A percentile compares a stretch with the other conserved stretches of the same genome.
phyloP scores from a whole-genome alignment of 495 filamentous ascomycete genomes.

The Cercophora scortea region DNA sequence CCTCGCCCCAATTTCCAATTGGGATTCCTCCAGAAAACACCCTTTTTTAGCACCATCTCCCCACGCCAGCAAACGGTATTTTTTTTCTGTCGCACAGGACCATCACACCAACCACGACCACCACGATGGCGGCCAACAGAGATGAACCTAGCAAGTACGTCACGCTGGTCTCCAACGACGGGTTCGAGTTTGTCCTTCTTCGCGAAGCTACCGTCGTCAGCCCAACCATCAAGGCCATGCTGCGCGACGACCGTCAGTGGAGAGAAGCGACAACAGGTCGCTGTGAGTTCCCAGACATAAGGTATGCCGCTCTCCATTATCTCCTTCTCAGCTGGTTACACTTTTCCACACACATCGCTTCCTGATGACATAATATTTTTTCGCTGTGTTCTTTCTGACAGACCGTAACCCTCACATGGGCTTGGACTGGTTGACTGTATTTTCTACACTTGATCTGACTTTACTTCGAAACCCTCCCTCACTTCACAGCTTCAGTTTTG shows the following conservation, averaged over 20 bases:
- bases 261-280: conserved; percentile 57
- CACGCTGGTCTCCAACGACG: conserved; percentile 79
- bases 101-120: neutral
- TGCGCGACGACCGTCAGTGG: conserved; percentile 63
- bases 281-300: conserved; percentile 64
- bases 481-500: neutral
- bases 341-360: conserved; percentile 4
- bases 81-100: neutral
- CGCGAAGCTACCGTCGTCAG: conserved; percentile 69
- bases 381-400: conserved; percentile 36
- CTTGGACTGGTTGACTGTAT: conserved; percentile 36
- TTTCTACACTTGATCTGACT: conserved; percentile 56
- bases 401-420: conserved; percentile 6
- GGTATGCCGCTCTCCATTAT: conserved; percentile 39
- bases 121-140: conserved; percentile 7
- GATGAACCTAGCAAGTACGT: conserved; percentile 53
- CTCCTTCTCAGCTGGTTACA: neutral
- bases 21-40: too few relatives aligned
- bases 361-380: conserved; percentile 34
- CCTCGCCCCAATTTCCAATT: too few relatives aligned
- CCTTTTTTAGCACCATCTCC: too few relatives aligned
- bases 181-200: conserved; percentile 79
- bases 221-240: conserved; percentile 73
- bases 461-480: neutral
- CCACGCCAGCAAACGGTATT: too few relatives aligned